Evolutionary conservation across 805 yeast genomes (phyloP).

Genomic region (Nakazawaea pomicola): DNA sequence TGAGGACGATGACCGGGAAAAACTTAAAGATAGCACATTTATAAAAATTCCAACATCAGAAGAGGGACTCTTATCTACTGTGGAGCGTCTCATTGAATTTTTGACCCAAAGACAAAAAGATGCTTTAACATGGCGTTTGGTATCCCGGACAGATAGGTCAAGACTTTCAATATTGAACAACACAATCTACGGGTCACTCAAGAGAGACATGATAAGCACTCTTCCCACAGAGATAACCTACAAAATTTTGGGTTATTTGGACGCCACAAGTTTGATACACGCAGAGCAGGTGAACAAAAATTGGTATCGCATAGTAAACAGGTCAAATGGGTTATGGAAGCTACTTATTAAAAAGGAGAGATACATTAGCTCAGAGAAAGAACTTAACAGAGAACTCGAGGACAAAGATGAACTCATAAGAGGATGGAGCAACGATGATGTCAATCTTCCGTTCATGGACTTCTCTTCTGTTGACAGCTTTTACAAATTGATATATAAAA

Average conservation of each 20-base stretch:
- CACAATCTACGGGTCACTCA: slow-evolving; percentile 48
- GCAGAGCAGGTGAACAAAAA: slow-evolving; percentile 59
- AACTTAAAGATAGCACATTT: slow-evolving; percentile 31
- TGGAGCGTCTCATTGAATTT: slow-evolving; percentile 30
- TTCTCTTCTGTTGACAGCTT: slow-evolving; percentile 22
- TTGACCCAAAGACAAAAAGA: slow-evolving; percentile 42
- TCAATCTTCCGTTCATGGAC: slow-evolving; percentile 13
- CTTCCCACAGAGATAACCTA: slow-evolving; percentile 74
- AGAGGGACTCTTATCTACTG: neutral
- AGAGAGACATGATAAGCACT: slow-evolving; percentile 64
- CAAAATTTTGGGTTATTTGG: slow-evolving; percentile 60
- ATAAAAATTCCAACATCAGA: slow-evolving; percentile 25
- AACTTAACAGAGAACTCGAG: slow-evolving; percentile 27
- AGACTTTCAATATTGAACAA: slow-evolving; percentile 57
- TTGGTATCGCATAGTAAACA: slow-evolving; percentile 67
- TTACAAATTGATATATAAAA: slow-evolving; percentile 56
- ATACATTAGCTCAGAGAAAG: slow-evolving; percentile 40
- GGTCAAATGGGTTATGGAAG: slow-evolving; percentile 66
- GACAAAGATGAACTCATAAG: slow-evolving; percentile 5
- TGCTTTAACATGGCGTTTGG: slow-evolving; percentile 40
- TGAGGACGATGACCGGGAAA: slow-evolving; percentile 14
- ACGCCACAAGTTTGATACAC: slow-evolving; percentile 53
- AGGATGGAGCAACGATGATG: slow-evolving; percentile 16
- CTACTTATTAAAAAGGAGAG: slow-evolving; percentile 57
- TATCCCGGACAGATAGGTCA: slow-evolving; percentile 54